Evolutionary conservation across 257 asterid genomes (phyloP), one percentile per base, ranked within the genome.

Genomic region (Solanum gracilifrons): DNA sequence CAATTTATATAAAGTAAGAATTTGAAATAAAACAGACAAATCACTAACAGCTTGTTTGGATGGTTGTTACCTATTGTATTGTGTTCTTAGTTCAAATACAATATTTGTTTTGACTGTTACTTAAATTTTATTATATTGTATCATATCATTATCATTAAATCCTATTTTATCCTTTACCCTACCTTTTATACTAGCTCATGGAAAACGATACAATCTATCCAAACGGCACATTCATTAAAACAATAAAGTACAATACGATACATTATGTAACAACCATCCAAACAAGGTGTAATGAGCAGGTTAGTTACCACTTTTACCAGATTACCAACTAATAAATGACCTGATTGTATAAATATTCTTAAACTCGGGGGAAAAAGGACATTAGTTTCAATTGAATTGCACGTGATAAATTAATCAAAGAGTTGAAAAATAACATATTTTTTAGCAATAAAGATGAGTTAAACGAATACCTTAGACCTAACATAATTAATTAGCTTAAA

Each of bases 401-500:
- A 77, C 25, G 3, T 16, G 23, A 25, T 43, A 27, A 74, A 39
- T 25, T 13, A 4, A 35, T 39, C n/a, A 35, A 13, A 43, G 48
- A 43, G 16, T 5, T 20, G 71, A 86, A 76, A 75, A 15, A 9
- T 64, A 0, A 68, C 60, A 87, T 23, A 4, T 5, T 66, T 66
- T 68, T 68, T n/a, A 23, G 13, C 39, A 13, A 25, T 13, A 12
- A 41, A 6, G n/a, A 39, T 79, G 12, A 15, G 62, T 25, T 73
- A 46, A 12, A 3, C 32, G 37, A 80, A 9, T 92, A 95, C 99
- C 98, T 97, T 95, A 46, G 93, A 90, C 95, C 99, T 93, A 75
- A 97, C 90, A 87, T 92, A 95, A 89, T 97, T 97, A 89, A 97
- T 91, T 89, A 97, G 95, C 98, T 94, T 94, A 62, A 97, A 90